Conservation (phyloP, 176 grass and related monocot species). For the Carex littledalei region DNA sequence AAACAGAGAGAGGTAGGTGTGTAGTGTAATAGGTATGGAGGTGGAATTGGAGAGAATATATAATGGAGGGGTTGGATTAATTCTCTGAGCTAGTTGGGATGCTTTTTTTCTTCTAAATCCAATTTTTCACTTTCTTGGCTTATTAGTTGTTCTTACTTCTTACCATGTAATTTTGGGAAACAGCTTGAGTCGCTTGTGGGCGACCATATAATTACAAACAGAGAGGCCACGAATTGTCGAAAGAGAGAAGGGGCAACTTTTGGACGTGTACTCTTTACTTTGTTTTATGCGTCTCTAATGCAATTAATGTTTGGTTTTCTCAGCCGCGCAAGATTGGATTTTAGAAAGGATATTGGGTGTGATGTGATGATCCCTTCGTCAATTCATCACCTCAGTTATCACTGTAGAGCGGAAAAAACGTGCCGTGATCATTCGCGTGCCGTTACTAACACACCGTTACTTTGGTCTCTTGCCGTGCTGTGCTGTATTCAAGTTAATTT, state of each 20-base stretch:
- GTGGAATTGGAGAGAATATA: constrained; percentile 20
- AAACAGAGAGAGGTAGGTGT: constrained; percentile 19
- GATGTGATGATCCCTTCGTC: too few species aligned
- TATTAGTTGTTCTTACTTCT: neutral
- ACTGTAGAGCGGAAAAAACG: too few species aligned
- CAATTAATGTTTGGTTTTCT: neutral
- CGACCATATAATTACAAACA: constrained; percentile 9
- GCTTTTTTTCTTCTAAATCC: neutral
- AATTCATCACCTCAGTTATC: too few species aligned
- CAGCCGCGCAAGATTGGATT: neutral
- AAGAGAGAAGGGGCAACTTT: neutral
- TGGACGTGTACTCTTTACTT: neutral
- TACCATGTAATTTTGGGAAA: neutral
- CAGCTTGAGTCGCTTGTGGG: neutral
- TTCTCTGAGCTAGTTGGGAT: neutral
- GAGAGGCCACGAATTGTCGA: neutral
- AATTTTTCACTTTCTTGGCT: constrained; percentile 7
- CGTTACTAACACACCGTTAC: too few species aligned
- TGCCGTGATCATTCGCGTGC: too few species aligned
- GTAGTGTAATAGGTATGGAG: constrained; percentile 26
- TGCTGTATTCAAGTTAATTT: too few species aligned
- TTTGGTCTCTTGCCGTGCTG: too few species aligned
- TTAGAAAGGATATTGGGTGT: too few species aligned
- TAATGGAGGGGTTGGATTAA: constrained; percentile 14
- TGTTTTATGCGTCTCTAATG: neutral